Evolutionary conservation across 2,329 filamentous ascomycete species (phyloP), one percentile per base, ranked within the genome.

Genomic region (Phialophora expanda): DNA sequence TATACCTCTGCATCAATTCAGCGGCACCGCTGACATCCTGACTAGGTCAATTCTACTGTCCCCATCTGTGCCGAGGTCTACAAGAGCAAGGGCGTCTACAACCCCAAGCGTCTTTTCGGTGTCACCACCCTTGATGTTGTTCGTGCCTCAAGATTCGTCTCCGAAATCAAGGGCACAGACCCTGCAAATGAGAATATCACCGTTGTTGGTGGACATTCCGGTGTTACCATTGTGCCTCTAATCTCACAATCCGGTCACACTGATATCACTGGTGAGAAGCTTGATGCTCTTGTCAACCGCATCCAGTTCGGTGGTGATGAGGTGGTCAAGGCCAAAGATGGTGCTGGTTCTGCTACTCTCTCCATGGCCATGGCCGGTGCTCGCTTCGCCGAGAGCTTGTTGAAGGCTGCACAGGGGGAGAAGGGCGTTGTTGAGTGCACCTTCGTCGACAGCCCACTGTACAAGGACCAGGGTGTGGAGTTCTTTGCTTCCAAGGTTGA

Each of bases 61-160:
- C 95, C 95, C 80, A 99, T 99, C 84, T 90, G 89, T 79, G 90
- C 92, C 79, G 95, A 98, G 88, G 89, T 98, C 79, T 96, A 93
- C 91, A 98, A 98, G 90, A 84, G 87, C 80, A 86, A 84, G 75
- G 93, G 93, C 74, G 94, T 98, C 85, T 99, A 97, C 90, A 94
- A 99, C 89, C 93, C 95, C 82, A 96, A 96, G 90, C 92, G 91
- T 78, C 92, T 99, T 75, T 99, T 99, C 84, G 95, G 95, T 86
- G 95, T 99, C 79, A 99, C 95, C 83, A 98, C 95, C 77, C 93
- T 99, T 77, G 95, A 99, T 77, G 93, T 98, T 72, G 95, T 99
- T 82, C 95, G 95, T 79, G 94, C 95, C 77, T 93, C 90, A 78
- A 92, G 93, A 84, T 99, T 99, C 89, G 95, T 98, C 84, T 93